Conservation (phyloP, 805 yeast genomes). For the Wickerhamiella dianesei region DNA sequence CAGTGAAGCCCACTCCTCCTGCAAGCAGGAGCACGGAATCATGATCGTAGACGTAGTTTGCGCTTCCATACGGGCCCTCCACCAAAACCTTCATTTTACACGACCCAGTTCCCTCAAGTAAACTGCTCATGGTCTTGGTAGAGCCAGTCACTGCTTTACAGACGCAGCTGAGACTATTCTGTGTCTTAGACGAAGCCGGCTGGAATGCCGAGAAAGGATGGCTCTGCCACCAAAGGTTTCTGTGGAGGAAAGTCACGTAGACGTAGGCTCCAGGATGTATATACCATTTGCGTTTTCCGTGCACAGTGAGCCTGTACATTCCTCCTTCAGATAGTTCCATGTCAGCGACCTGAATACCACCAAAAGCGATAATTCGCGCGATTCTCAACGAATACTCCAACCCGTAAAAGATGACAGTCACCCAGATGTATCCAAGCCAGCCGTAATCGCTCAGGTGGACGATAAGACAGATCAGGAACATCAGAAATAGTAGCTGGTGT, state of each 20-base stretch:
- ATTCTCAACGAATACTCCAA: slow-evolving; percentile 49
- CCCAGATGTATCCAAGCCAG: slow-evolving; percentile 40
- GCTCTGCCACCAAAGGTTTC: slow-evolving; percentile 49
- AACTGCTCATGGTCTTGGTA: slow-evolving; percentile 31
- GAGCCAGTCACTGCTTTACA: slow-evolving; percentile 43
- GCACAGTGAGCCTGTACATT: slow-evolving; percentile 25
- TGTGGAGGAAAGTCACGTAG: slow-evolving; percentile 40
- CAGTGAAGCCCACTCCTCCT: slow-evolving; percentile 57
- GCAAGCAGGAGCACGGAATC: slow-evolving; percentile 39
- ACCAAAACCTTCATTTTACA: slow-evolving; percentile 31
- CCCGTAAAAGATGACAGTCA: slow-evolving; percentile 51
- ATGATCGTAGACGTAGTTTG: slow-evolving; percentile 34
- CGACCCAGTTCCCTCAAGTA: slow-evolving; percentile 19
- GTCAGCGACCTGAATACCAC: slow-evolving; percentile 28
- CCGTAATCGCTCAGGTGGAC: slow-evolving; percentile 51
- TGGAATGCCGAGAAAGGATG: slow-evolving; percentile 50
- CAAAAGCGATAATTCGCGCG: slow-evolving; percentile 42
- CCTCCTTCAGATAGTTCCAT: slow-evolving; percentile 22
- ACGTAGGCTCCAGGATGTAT: slow-evolving; percentile 46
- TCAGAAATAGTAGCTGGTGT: slow-evolving; percentile 28
- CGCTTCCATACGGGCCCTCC: slow-evolving; percentile 51
- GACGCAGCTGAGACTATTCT: slow-evolving; percentile 32
- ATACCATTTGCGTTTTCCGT: slow-evolving; percentile 34
- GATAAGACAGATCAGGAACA: slow-evolving; percentile 25
- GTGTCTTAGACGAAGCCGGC: slow-evolving; percentile 24